Percentiles rank a stretch among this genome's conserved stretches.
Evolutionary conservation across 2,329 filamentous ascomycete species (phyloP).

Genomic region (Exophiala oligosperma): DNA sequence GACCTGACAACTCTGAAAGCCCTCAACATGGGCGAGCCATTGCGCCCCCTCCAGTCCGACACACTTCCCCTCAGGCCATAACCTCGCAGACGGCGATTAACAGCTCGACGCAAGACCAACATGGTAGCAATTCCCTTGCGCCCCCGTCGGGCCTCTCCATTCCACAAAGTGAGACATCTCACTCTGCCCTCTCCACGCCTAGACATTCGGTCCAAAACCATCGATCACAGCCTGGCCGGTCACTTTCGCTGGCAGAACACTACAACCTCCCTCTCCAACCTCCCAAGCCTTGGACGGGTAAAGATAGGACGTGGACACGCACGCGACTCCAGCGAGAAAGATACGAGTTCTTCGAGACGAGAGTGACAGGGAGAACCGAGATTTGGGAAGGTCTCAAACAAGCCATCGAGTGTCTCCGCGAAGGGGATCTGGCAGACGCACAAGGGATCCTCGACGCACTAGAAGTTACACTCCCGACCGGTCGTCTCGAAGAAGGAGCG

Average conservation of each 20-base stretch:
- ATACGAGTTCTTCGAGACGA: conserved; percentile 84
- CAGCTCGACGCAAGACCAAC: conserved; percentile 15
- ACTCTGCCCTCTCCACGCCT: conserved; percentile 20
- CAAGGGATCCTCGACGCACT: conserved; percentile 79
- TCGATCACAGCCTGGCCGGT: conserved; percentile 8
- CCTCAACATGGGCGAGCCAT: conserved; percentile 6
- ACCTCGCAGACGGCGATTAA: conserved; percentile 28
- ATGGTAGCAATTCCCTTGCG: conserved; percentile 11
- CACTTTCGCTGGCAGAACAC: conserved; percentile 53
- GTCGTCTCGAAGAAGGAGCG: conserved; percentile 68
- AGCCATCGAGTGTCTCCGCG: conserved; percentile 68
- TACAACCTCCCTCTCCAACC: conserved; percentile 69
- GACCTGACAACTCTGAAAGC: conserved; percentile 19
- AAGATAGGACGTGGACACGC: conserved; percentile 68
- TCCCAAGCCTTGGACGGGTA: conserved; percentile 63
- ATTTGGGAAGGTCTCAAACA: conserved; percentile 76
- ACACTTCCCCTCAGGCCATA: conserved; percentile 19
- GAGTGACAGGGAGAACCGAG: conserved; percentile 73
- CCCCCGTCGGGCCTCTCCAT: conserved; percentile 19
- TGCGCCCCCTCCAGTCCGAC: conserved; percentile 18
- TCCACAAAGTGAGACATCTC: conserved; percentile 18
- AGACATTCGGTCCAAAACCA: conserved; percentile 11
- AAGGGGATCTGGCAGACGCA: conserved; percentile 64
- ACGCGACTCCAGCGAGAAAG: conserved; percentile 68
- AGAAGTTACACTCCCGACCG: conserved; percentile 72